Evolutionary conservation across 106 monocot species (phyloP), one percentile per base, ranked within the genome.

Genomic region (Iris macrosiphon): DNA sequence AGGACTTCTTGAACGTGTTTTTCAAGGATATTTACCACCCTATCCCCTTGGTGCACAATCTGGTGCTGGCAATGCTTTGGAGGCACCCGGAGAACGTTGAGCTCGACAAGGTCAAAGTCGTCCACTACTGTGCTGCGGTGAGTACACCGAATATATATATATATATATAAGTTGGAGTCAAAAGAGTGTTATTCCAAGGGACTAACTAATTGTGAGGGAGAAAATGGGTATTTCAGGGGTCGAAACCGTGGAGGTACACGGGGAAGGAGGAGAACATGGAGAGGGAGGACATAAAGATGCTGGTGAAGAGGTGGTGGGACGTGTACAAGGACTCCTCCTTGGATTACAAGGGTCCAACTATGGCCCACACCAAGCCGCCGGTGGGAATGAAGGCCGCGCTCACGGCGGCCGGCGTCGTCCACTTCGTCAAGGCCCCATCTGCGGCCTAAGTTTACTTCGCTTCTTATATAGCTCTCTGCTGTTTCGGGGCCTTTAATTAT

Each of bases 191-290:
- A n/a, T n/a, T n/a, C n/a, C n/a, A n/a, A n/a, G n/a, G n/a, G n/a
- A n/a, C n/a, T n/a, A n/a, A n/a, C n/a, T n/a, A n/a, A n/a, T n/a
- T n/a, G n/a, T n/a, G n/a, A 80, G 38, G 13, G 9, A 22, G 21
- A 17, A 52, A 52, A 18, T 9, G 17, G 10, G 45, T 46, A 46
- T 17, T 0, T 19, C n/a, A n/a, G n/a, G 89, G 89, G 1, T 89
- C 89, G 6, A 89, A 89, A 74, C 89, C 88, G 21, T 89, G 88
- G 88, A 89, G 70, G 63, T 89, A 67, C 58, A 80, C 88, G 4
- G 88, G 79, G 40, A 70, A 83, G 52, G 88, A 89, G 55, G 62
- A 48, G 50, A 89, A 89, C 73, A 89, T 89, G 88, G 73, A 76
- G 29, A 62, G 88, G 47, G 79, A 83, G 53, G 88, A 89, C 58